Percentiles rank a stretch among this genome's conserved stretches.
These are phyloP conservation scores for Diddensiella transvaalensis DNA, from an alignment of 805 yeast species.

Conservation along the genomic window DNA sequence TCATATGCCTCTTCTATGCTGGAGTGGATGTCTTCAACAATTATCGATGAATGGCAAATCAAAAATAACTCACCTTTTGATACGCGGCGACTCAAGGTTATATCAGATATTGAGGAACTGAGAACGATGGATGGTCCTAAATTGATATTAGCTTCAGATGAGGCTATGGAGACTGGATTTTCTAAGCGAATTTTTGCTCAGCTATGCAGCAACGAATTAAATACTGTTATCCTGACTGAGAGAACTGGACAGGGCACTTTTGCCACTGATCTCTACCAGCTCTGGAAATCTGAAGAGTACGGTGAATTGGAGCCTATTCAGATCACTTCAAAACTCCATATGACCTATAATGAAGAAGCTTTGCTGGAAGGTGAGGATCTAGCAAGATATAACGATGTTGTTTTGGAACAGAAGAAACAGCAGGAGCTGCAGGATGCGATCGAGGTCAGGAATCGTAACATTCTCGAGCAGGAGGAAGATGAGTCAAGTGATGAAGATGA, in stretches of 20 bases:
- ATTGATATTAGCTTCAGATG: slow-evolving; percentile 74
- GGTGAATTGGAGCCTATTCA: slow-evolving; percentile 5
- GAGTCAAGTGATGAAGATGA: slow-evolving; percentile 26
- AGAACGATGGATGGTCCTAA: slow-evolving; percentile 45
- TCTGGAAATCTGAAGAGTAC: slow-evolving; percentile 14
- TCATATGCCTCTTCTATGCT: slow-evolving; percentile 83
- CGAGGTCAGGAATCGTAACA: slow-evolving; percentile 37
- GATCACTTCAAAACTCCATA: slow-evolving; percentile 16
- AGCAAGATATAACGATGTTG: slow-evolving; percentile 25
- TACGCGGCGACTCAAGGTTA: slow-evolving; percentile 57
- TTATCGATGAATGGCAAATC: slow-evolving; percentile 81
- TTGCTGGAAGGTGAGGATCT: slow-evolving; percentile 36
- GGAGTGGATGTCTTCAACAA: slow-evolving; percentile 92
- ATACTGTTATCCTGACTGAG: slow-evolving; percentile 75
- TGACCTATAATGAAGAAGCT: slow-evolving; percentile 24
- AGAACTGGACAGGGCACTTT: slow-evolving; percentile 47
- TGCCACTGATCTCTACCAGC: slow-evolving; percentile 45
- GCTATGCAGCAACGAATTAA: slow-evolving; percentile 59
- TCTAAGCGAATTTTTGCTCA: slow-evolving; percentile 38
- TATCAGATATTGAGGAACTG: slow-evolving; percentile 50
- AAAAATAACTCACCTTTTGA: slow-evolving; percentile 76
- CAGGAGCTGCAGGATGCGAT: slow-evolving; percentile 32
- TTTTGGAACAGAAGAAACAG: slow-evolving; percentile 23
- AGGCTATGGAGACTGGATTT: slow-evolving; percentile 58
- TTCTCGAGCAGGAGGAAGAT: slow-evolving; percentile 35